phyloP scores from a whole-genome alignment of 2,329 filamentous ascomycete genomes.

The Fonsecaea pugnacius region DNA sequence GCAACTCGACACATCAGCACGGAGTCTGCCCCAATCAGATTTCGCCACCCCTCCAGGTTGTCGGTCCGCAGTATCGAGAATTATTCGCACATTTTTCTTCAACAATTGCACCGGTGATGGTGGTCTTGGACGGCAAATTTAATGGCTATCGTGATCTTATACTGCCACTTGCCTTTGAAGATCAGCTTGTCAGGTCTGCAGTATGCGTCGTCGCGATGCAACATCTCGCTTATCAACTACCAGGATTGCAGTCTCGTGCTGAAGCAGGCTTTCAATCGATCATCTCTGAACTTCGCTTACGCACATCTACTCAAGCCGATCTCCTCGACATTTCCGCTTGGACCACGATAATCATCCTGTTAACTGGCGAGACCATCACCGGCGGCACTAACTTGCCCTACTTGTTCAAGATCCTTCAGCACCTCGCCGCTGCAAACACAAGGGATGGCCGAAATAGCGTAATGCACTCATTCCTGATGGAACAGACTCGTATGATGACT shows the following conservation, averaged over 20 bases:
- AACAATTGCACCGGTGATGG: conserved; percentile 41
- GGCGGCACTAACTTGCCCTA: conserved; percentile 28
- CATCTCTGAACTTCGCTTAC: conserved; percentile 13
- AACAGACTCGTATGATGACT: conserved; percentile 27
- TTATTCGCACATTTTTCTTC: conserved; percentile 32
- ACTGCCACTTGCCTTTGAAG: conserved; percentile 39
- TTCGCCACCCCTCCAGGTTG: conserved; percentile 9
- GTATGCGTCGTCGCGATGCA: conserved; percentile 37
- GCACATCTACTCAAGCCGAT: conserved; percentile 3
- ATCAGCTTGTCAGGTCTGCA: conserved; percentile 37
- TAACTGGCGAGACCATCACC: conserved; percentile 39
- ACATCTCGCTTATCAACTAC: conserved; percentile 33
- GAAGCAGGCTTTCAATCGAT: conserved; percentile 25
- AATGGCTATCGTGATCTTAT: conserved; percentile 42
- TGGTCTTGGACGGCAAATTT: conserved; percentile 38
- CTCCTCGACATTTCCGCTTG: conserved; percentile 20
- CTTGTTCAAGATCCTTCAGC: conserved; percentile 22
- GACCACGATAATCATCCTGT: conserved; percentile 29
- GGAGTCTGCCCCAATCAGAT: not conserved
- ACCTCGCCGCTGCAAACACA: conserved; percentile 19
- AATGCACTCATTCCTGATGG: conserved; percentile 25
- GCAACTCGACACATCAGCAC: not conserved
- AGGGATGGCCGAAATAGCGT: conserved; percentile 12
- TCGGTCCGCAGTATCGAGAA: conserved; percentile 5
- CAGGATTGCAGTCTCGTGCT: conserved; percentile 23